Base-by-base conservation (phyloP, 331 rosid species). In the Malus hybrid region DNA sequence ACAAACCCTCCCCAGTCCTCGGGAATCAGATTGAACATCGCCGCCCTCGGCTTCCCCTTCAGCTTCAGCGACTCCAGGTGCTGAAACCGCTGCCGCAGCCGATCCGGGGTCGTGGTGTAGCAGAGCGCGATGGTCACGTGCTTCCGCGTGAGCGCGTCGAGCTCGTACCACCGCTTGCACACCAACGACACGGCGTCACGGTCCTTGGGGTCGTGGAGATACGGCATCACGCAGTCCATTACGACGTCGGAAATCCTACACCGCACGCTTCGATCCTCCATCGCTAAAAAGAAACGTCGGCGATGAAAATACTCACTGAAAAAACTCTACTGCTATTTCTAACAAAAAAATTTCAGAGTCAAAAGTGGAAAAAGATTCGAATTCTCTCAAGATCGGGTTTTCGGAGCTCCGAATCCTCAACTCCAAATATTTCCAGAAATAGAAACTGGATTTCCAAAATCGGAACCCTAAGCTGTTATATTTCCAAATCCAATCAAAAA, bases 1-100 rank as follows among this genome's bases (percentile, higher is more conserved):
- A 95, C 98, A 20, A 74, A 88, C 0, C 99, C 99, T 56, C 99
- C 99, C 99, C 98, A 95, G 74, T 95, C 88, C 84, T 95, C 99
- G 1, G 96, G 97, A 50, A 95, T 95, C 70, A 95, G 79, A 82
- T 95, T 95, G 82, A 95, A 92, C 97, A 92, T 92, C 8, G 99
- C 97, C 5, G 99, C 97, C 33, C 99, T 81, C 2, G 99, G 99
- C 83, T 95, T 95, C 7, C 97, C 99, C 44, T 95, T 95, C 74
- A 95, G 79, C 60, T 84, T 83, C 83, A 95, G 78, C 16, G 99
- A 95, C 72, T 92, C 96, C 2, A 95, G 84, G 75, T 90, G 92
- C 2, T 81, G 81, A 63, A 95, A 95, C 36, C 99, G 78, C 55
- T 78, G 78, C 9, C 91, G 83, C n/a, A 95, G 89, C 55, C 91